Evolutionary conservation across 176 grass and related monocot genomes (phyloP), one percentile per base, ranked within the genome.

Genomic region (Aegilops longissima): DNA sequence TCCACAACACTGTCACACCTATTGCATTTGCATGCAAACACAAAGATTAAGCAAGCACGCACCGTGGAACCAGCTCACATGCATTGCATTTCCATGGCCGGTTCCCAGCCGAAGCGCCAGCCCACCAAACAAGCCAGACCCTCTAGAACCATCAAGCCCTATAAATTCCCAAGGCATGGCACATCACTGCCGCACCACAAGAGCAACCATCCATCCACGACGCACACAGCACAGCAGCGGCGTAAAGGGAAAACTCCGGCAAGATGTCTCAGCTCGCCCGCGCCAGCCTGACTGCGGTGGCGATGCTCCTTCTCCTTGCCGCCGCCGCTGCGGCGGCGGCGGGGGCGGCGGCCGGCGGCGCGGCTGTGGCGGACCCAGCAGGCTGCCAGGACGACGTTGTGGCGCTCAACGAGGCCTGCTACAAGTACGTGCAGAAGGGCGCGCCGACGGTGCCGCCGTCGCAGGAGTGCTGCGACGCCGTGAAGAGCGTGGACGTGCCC

Each of bases 181-280:
- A 63, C 35, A 34, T 38, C 72, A 47, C 49, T 11, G 30, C 70
- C n/a, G 36, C 18, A 84, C 71, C 9, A 76, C 12, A 31, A 56
- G 30, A 72, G 11, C 35, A 62, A 31, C 16, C 49, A 52, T 20
- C 3, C 9, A 33, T 24, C 4, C 20, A 16, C 62, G 21, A 18
- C 8, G 9, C 58, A 52, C 16, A 54, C 14, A 59, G 29, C n/a
- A 52, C 6, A 12, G 25, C 31, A 67, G 49, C 12, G 39, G 34
- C 8, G 36, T 12, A 79, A 70, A 38, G 30, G 29, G 44, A 45
- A 49, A 45, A 49, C 68, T n/a, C 68, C 14, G 27, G 36, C 70
- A 76, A 76, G 29, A 82, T 82, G 71, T 52, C 64, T 31, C 83
- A 52, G 49, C 79, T 82, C 27, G 86, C 38, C 51, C 52, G 78